Evolutionary conservation across 1,139 yeast species (phyloP).

Genomic region (Starmera stellimalicola): DNA sequence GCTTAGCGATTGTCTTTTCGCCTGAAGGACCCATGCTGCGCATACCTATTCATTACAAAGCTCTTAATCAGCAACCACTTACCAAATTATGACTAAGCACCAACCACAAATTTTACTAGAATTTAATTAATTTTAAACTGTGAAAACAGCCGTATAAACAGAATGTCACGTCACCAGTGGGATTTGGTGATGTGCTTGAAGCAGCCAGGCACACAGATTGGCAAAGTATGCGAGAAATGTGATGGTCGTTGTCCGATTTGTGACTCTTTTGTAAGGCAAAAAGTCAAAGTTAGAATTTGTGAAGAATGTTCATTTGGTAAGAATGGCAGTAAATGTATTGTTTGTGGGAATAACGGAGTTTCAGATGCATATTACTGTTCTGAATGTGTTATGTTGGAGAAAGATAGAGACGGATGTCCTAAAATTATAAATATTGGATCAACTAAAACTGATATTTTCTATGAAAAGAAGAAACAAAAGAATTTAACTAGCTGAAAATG

Average conservation of each 20-base stretch:
- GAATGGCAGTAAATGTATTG: slow-evolving; percentile 52
- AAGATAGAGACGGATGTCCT: slow-evolving; percentile 92
- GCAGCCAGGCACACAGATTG: slow-evolving; percentile 69
- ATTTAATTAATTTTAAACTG: too few relatives aligned
- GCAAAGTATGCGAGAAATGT: slow-evolving; percentile 72
- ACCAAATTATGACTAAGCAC: too few relatives aligned
- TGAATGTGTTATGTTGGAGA: slow-evolving; percentile 75
- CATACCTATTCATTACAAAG: too few relatives aligned
- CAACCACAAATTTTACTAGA: too few relatives aligned
- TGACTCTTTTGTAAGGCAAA: slow-evolving; percentile 78
- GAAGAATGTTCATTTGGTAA: slow-evolving; percentile 80
- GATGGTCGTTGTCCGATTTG: slow-evolving; percentile 92
- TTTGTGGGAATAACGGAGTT: slow-evolving; percentile 59
- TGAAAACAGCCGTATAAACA: background rate
- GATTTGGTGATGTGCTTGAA: slow-evolving; percentile 82
- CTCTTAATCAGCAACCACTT: too few relatives aligned
- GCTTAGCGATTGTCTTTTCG: too few relatives aligned
- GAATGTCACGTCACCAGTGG: slow-evolving; percentile 85
- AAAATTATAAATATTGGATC: slow-evolving; percentile 74
- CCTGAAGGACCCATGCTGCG: too few relatives aligned
- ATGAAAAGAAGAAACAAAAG: slow-evolving; percentile 39
- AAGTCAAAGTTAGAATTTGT: slow-evolving; percentile 65
- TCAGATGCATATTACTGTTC: slow-evolving; percentile 75
- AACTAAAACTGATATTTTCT: slow-evolving; percentile 57
- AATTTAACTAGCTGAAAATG: too few relatives aligned